phyloP scores from a whole-genome alignment of 768 basidiomycete species.

The Termitomyces sp. region DNA sequence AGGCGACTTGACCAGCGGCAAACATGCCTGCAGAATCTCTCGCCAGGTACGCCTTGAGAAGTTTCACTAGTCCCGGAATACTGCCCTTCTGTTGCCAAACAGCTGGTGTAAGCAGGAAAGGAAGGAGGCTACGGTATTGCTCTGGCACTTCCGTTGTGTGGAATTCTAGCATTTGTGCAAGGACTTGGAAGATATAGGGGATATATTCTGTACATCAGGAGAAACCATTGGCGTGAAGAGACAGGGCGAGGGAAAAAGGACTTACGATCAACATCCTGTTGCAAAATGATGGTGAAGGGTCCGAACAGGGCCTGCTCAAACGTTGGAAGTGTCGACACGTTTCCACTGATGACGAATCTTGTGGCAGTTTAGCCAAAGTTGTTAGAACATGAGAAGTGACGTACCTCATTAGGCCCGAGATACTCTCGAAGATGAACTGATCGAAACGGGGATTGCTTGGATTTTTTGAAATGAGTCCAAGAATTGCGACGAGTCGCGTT shows the following conservation, averaged over 20 bases:
- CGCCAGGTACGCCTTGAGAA: constrained; percentile 78
- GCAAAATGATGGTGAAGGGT: constrained; percentile 81
- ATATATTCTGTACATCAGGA: constrained; percentile 69
- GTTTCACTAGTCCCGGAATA: constrained; percentile 86
- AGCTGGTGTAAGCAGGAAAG: constrained; percentile 76
- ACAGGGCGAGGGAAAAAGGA: neutral
- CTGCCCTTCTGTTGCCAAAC: constrained; percentile 94
- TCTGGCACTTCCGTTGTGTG: constrained; percentile 62
- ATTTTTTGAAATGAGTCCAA: constrained; percentile 88
- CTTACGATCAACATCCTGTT: constrained; percentile 91
- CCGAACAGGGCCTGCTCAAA: constrained; percentile 84
- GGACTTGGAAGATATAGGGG: constrained; percentile 94
- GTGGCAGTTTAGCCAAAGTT: neutral
- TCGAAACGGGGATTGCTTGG: constrained; percentile 98
- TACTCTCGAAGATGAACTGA: constrained; percentile 95
- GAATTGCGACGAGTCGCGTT: constrained; percentile 70
- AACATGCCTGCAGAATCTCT: constrained; percentile 68
- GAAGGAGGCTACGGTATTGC: constrained; percentile 75
- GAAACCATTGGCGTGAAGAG: neutral
- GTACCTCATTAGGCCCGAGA: constrained; percentile 88
- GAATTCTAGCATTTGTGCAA: constrained; percentile 91
- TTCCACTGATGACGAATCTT: constrained; percentile 78
- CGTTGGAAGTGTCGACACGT: constrained; percentile 54
- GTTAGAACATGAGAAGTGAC: constrained; percentile 1
- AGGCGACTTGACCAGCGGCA: constrained; percentile 62